A percentile compares a stretch with the other conserved stretches of the same genome.
Evolutionary conservation across 179 eudicot species (phyloP).

Genomic region (Pouteria campechiana): DNA sequence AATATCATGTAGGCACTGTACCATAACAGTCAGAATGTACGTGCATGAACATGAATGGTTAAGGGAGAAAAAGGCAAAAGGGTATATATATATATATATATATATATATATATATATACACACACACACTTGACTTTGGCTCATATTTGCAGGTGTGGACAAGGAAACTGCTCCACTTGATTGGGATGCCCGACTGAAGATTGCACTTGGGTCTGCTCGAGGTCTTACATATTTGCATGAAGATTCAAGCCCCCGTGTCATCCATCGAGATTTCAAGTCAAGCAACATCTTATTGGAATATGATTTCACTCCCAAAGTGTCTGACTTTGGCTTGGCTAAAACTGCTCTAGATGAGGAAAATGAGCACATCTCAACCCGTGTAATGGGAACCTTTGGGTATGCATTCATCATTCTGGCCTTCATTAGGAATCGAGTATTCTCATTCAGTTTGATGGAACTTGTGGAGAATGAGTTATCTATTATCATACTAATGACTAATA

Average conservation of each 20-base stretch:
- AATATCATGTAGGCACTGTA: too few species aligned
- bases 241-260: constrained; percentile 94
- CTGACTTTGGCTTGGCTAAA: constrained; percentile 95
- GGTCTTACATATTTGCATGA: constrained; percentile 95
- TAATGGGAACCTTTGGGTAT: constrained; percentile 99
- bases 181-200: constrained; percentile 79
- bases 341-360: constrained; percentile 71
- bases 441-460: too few species aligned
- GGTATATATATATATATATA: too few species aligned
- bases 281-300: constrained; percentile 91
- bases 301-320: constrained; percentile 91
- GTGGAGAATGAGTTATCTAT: too few species aligned
- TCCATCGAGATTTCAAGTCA: constrained; percentile 91
- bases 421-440: too few species aligned
- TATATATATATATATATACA: too few species aligned
- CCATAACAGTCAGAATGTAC: too few species aligned
- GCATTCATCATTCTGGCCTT: not conserved
- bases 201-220: constrained; percentile 96
- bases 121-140: not conserved
- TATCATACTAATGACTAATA: too few species aligned
- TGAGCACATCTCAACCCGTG: constrained; percentile 89
- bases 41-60: too few species aligned
- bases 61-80: too few species aligned
- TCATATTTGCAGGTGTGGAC: constrained; percentile 44
- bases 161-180: constrained; percentile 73